Percentiles rank a stretch among this genome's conserved stretches.
Evolutionary conservation across 1,139 yeast species (phyloP).

Genomic region (Yamadazyma sp.): DNA sequence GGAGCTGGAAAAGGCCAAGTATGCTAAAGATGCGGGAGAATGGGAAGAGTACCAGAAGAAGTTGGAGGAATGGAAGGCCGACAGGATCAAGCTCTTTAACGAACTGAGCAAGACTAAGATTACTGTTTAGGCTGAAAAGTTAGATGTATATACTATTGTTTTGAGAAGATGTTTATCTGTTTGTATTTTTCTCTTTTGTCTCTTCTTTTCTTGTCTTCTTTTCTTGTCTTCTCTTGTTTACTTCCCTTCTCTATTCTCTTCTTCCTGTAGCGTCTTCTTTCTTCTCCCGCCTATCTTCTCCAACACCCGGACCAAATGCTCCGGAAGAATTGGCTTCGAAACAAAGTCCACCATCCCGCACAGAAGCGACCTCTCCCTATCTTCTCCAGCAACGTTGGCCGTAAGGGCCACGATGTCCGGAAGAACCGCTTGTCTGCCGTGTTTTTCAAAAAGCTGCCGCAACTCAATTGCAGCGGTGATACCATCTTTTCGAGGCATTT

Average conservation of each 20-base stretch:
- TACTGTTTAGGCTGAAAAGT: neutral
- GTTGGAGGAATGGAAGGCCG: constrained; percentile 27
- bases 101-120: constrained; percentile 11
- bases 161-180: neutral
- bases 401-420: constrained; percentile 54
- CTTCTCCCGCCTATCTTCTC: constrained; percentile 11
- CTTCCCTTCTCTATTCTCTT: no score
- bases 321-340: constrained; percentile 56
- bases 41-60: constrained; percentile 21
- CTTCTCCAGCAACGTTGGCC: constrained; percentile 60
- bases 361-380: constrained; percentile 44
- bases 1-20: constrained; percentile 28
- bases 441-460: constrained; percentile 20
- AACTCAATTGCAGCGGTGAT: constrained; percentile 45
- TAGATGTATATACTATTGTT: neutral
- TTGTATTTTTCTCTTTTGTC: no score
- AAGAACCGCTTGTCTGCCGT: constrained; percentile 26
- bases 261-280: no score
- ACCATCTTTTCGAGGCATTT: constrained; percentile 57
- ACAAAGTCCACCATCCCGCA: constrained; percentile 59
- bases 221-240: no score
- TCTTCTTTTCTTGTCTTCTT: no score
- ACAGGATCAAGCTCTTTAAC: constrained; percentile 15
- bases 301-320: constrained; percentile 38
- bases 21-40: constrained; percentile 20